Base-by-base conservation (phyloP, 2,329 filamentous ascomycete species). In the Neonectria ditissima region DNA sequence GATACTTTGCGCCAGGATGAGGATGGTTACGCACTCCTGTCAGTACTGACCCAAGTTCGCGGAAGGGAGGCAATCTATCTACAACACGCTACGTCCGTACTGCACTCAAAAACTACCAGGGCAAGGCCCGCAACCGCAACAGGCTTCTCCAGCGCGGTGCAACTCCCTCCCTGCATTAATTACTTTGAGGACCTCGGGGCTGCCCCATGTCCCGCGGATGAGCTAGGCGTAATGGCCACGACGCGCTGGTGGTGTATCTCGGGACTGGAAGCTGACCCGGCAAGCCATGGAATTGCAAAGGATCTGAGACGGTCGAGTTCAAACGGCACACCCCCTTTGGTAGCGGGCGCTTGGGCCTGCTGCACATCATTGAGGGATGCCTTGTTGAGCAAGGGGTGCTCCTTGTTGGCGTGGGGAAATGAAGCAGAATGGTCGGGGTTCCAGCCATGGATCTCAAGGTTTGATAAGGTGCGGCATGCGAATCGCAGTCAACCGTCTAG, bases 281-380 rank as follows among this genome's bases (percentile, higher is more conserved):
- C 44, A 59, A 24, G 34, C 32, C 54, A 24, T 54, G 60, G 66
- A 44, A 64, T 63, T 65, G 61, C 64, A 68, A 60, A 69, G 59
- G 58, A 54, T 47, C 52, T 54, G 48, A 55, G 59, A 66, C 59
- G 58, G 54, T 44, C 65, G 58, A 55, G 59, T 52, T 65, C 57
- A 66, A 63, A 62, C 56, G 54, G 52, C 57, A 70, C 64, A 45
- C 65, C 64, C 63, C 62, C 43, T 50, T 43, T 65, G 63, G 45
- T 61, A 63, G 56, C 59, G 62, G 62, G 65, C 66, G 71, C 69
- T 73, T 68, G 63, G 71, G 60, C 71, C 71, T 70, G 62, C 66
- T 69, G 71, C 70, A 70, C 67, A 73, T 71, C 71, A 74, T 71
- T 63, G 63, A 67, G 55, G 59, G 64, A 65, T 67, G 50, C 61